Percentiles rank a stretch among this genome's conserved stretches.
Conservation (phyloP, 2,329 filamentous ascomycete genomes). For the Neofusicoccum umdonicola region DNA sequence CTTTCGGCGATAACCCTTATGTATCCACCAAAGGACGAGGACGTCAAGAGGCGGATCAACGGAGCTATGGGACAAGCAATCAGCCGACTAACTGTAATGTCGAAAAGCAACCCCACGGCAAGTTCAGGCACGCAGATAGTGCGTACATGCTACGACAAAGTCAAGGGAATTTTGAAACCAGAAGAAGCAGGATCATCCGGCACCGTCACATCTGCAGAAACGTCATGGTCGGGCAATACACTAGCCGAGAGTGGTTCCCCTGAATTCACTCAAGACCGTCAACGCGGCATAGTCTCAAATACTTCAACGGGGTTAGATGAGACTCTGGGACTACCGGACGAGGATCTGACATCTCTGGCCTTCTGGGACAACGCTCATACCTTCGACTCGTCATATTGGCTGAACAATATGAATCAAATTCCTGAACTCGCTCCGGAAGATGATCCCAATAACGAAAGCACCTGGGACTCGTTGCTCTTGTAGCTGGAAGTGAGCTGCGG, state of each 20-base stretch:
- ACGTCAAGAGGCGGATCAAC: not conserved
- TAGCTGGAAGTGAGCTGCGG: not conserved
- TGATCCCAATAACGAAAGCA: not conserved
- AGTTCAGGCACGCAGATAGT: not conserved
- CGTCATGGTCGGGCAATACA: not conserved
- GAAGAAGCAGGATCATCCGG: not conserved
- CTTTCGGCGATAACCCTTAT: not conserved
- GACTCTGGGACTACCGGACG: not conserved
- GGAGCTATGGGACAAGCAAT: not conserved
- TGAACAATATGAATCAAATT: not conserved
- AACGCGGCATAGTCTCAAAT: not conserved
- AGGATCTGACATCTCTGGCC: not conserved
- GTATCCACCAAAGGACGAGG: not conserved
- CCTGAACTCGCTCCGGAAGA: not conserved
- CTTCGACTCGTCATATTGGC: not conserved
- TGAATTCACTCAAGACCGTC: not conserved
- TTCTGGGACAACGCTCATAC: not conserved
- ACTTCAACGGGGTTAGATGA: not conserved
- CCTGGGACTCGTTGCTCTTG: not conserved
- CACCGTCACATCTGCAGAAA: not conserved
- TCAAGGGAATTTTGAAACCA: not conserved
- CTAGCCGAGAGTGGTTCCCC: not conserved
- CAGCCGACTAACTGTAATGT: not conserved
- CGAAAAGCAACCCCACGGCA: not conserved
- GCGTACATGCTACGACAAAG: not conserved